These are phyloP conservation scores for Bipolaris oryzae DNA, from an alignment of 2,329 filamentous ascomycete genomes.

Conservation along the genomic window DNA sequence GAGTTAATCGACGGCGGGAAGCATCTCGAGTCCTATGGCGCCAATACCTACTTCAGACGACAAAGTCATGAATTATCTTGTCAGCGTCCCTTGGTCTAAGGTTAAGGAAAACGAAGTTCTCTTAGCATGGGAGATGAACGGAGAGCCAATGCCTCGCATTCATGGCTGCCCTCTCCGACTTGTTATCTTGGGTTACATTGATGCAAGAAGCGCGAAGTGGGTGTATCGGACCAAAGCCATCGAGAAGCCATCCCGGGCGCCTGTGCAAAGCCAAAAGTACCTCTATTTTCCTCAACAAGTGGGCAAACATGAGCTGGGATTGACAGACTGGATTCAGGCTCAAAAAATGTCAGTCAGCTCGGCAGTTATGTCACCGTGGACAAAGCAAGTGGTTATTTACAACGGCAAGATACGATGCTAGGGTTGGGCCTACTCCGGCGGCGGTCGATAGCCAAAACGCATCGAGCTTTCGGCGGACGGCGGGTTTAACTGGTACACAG, in stretches of 20 bases:
- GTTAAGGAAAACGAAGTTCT: conserved; percentile 71
- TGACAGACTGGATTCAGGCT: conserved; percentile 67
- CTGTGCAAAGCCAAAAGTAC: conserved; percentile 69
- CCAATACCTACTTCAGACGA: conserved; percentile 75
- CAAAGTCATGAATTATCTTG: conserved; percentile 70
- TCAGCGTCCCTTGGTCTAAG: conserved; percentile 70
- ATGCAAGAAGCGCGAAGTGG: conserved; percentile 68
- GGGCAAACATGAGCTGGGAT: conserved; percentile 68
- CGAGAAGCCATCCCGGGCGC: conserved; percentile 60
- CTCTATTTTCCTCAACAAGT: conserved; percentile 72
- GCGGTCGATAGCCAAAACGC: conserved; percentile 57
- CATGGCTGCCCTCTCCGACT: conserved; percentile 69
- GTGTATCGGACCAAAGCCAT: conserved; percentile 68
- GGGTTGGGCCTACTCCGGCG: conserved; percentile 54
- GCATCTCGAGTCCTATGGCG: conserved; percentile 71
- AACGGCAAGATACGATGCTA: conserved; percentile 62
- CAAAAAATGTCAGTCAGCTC: conserved; percentile 74
- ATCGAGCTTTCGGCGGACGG: conserved; percentile 69
- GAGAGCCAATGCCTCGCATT: conserved; percentile 65
- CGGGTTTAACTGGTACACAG: conserved; percentile 67
- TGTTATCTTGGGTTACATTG: conserved; percentile 70
- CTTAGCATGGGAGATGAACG: conserved; percentile 75
- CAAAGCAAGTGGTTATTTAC: conserved; percentile 65
- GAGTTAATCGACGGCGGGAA: conserved; percentile 57
- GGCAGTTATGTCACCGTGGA: conserved; percentile 68